Base-by-base conservation (phyloP, 2,329 filamentous ascomycete species). In the Clonostachys rhizophaga region DNA sequence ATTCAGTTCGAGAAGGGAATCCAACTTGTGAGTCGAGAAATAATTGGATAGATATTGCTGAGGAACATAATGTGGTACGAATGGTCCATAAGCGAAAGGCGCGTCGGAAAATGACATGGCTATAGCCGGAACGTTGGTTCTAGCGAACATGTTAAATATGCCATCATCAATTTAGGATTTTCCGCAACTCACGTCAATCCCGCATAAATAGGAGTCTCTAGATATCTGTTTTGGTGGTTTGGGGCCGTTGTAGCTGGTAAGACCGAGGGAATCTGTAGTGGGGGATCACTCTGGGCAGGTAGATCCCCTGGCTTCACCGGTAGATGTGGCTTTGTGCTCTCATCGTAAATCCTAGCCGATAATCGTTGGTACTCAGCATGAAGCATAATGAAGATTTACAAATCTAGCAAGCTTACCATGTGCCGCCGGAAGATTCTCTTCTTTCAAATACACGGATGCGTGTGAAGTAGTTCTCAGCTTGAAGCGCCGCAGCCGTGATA, bases 1-100 rank as follows among this genome's bases (percentile, higher is more conserved):
- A 35, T 72, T 74, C 12, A 81, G 61, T 0, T 65, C 66, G 0
- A 83, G 57, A 3, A 71, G 58, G 0, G 53, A 45, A 50, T 82
- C 78, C 0, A 67, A 68, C 40, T 66, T 61, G 50, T 81, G 76
- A 1, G 57, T 49, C 0, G 78, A 72, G 51, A 81, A 77, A 51
- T 82, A 81, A 34, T 70, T 71, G 47, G 79, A 71, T 4, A 83
- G 67, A 47, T 81, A 81, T 52, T 80, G 76, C 3, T 72, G 69
- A 0, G 79, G 72, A 1, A 82, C 60, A 50, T 74, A 68, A 53
- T 81, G 77, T 0, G 78, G 78, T 12, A 70, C 72, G 53, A 81
- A 81, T 0, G 78, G 76, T 0, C 76, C 78, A 47, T 80, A 79
- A 0, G 77, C 62, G 51, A 81, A 81, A 1, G 65, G 65, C 1